Evolutionary conservation across 148 eudicot genomes (phyloP).

Genomic region (Vaccinium darrowii): DNA sequence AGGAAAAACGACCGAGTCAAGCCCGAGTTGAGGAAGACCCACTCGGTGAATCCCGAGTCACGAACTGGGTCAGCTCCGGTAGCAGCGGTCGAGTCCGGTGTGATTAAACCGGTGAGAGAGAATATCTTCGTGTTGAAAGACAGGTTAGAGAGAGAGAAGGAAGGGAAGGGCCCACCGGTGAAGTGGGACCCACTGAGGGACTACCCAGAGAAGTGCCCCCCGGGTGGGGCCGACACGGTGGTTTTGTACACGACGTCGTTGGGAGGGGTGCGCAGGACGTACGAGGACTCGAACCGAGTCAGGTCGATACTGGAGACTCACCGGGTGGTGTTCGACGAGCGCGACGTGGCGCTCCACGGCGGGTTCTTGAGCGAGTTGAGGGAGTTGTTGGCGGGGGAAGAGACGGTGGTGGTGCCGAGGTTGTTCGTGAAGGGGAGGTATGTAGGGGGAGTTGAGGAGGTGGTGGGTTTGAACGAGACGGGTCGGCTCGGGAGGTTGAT

Average conservation of each 20-base stretch:
- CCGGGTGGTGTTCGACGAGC: slow-evolving; percentile 76
- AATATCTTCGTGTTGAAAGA: slow-evolving; percentile 74
- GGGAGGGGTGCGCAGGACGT: slow-evolving; percentile 81
- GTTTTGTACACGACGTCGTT: slow-evolving; percentile 87
- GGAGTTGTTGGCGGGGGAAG: slow-evolving; percentile 41
- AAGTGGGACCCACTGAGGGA: slow-evolving; percentile 62
- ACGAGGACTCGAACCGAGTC: slow-evolving; percentile 72
- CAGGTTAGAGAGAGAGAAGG: slow-evolving; percentile 58
- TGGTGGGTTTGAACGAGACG: slow-evolving; percentile 73
- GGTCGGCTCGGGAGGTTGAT: slow-evolving; percentile 68
- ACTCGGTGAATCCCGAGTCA: slow-evolving; percentile 10
- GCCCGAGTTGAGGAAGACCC: slow-evolving; percentile 30
- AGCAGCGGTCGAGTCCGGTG: not conserved
- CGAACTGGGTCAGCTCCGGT: not conserved
- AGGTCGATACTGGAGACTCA: slow-evolving; percentile 68
- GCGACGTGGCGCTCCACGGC: slow-evolving; percentile 75
- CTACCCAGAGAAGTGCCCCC: slow-evolving; percentile 75
- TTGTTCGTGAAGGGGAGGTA: slow-evolving; percentile 83
- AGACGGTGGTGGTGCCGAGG: slow-evolving; percentile 56
- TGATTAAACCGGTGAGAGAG: slow-evolving; percentile 50
- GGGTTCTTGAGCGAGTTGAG: slow-evolving; percentile 58
- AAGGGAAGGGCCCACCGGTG: slow-evolving; percentile 53
- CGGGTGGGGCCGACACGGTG: slow-evolving; percentile 54
- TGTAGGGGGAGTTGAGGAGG: slow-evolving; percentile 82
- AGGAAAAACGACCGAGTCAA: slow-evolving; percentile 27